phyloP scores from a whole-genome alignment of 2,329 filamentous ascomycete genomes.

The Scytalidium sp. region DNA sequence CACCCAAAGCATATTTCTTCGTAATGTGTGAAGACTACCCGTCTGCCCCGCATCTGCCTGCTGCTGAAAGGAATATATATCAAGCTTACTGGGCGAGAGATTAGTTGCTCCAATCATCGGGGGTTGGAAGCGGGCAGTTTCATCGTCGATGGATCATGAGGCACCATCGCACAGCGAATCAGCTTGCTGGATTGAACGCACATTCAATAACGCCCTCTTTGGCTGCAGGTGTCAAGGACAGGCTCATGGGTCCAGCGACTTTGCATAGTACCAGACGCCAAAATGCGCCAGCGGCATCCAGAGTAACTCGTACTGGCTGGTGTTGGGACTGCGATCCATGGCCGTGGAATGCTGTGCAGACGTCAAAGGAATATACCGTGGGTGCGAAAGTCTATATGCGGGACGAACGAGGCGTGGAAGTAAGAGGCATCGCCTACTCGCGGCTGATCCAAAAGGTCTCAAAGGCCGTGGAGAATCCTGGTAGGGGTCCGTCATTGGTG shows the following conservation, averaged over 20 bases:
- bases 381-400: too few relatives aligned
- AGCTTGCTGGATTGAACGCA: background rate
- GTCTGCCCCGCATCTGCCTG: background rate
- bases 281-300: too few relatives aligned
- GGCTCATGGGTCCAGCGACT: too few relatives aligned
- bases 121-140: background rate
- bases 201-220: background rate
- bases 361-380: too few relatives aligned
- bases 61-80: background rate
- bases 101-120: background rate
- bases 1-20: background rate
- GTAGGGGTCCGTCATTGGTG: background rate
- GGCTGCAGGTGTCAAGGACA: background rate
- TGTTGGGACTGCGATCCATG: too few relatives aligned
- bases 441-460: too few relatives aligned
- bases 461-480: too few relatives aligned
- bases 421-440: too few relatives aligned
- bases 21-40: background rate
- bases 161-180: background rate
- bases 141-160: background rate
- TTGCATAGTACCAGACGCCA: too few relatives aligned
- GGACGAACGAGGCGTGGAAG: too few relatives aligned
- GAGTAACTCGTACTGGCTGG: too few relatives aligned
- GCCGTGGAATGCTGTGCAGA: too few relatives aligned
- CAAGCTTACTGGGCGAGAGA: background rate